Base-by-base conservation (phyloP, 305 asterid species). In the Fraxinus angustifolia region DNA sequence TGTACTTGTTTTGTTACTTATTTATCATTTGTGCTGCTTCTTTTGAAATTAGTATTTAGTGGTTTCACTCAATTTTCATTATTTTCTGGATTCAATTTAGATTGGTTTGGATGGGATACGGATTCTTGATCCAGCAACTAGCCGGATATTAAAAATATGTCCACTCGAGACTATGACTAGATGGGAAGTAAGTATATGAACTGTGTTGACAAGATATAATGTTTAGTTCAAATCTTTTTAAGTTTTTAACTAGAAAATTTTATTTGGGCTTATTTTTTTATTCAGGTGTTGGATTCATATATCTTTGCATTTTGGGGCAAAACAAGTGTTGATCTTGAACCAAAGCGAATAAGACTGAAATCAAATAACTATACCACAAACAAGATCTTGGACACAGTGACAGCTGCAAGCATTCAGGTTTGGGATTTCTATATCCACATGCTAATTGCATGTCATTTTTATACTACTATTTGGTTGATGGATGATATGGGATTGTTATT, bases 371-470 rank as follows among this genome's bases (percentile, higher is more conserved):
- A 94, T 84, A 94, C 98, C 38, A 91, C 92, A 21, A 94, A 82
- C 86, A 92, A 89, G 88, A 92, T 94, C 33, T 86, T 93, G 91
- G 98, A 94, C 83, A 84, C 88, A 0, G 98, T 93, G 80, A 88
- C 98, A 75, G 95, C 97, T 21, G 93, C 97, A 76, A 93, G 96
- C 91, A 92, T 94, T 87, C 98, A 94, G 97, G 98, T 94, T 94
- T 76, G 11, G 45, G 8, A 3, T n/a, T 62, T 76, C 73, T 62
- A 26, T 65, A 65, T 30, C 21, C 75, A 34, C 45, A 5, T 45
- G 35, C 6, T 56, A 12, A 12, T 42, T 42, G 36, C 40, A 30
- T 40, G 56, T 19, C 19, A 14, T 79, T 48, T 62, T 75, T 28
- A 30, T 17, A 2, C 21, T 67, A 79, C 34, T 83, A 68, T 6